phyloP scores from a whole-genome alignment of 305 asterid species.

The Vinca major region DNA sequence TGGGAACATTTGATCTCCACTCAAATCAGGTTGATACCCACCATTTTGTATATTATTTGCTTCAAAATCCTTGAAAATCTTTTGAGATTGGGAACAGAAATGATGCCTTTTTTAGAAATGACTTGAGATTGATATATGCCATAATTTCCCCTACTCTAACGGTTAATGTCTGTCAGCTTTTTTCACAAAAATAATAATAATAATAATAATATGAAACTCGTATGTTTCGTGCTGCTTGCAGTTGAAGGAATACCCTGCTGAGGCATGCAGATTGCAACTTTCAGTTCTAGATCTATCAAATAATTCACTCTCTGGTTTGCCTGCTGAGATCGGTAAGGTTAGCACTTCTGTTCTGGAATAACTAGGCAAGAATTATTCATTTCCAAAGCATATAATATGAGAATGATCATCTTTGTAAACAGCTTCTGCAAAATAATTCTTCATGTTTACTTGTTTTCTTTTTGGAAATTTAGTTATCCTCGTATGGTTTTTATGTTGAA shows the following conservation, averaged over 20 bases:
- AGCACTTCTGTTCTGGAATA: constrained; percentile 17
- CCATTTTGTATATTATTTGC: constrained; percentile 5
- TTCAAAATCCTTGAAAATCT: background rate
- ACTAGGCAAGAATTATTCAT: background rate
- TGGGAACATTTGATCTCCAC: constrained; percentile 93
- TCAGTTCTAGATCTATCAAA: constrained; percentile 87
- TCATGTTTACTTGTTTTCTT: background rate
- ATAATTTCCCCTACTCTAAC: no score
- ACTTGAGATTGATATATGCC: background rate
- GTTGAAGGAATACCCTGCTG: constrained; percentile 85
- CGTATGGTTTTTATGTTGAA: background rate
- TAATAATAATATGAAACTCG: constrained; percentile 4
- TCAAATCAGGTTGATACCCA: constrained; percentile 66
- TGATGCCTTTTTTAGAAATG: background rate
- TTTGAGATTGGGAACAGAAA: background rate
- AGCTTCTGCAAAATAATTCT: background rate
- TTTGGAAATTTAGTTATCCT: background rate
- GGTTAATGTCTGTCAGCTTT: background rate
- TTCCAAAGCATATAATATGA: background rate
- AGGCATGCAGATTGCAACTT: constrained; percentile 77
- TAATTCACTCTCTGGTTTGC: constrained; percentile 87
- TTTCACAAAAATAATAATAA: background rate
- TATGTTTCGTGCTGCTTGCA: constrained; percentile 30
- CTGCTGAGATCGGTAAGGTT: constrained; percentile 87
- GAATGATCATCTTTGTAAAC: background rate